Conservation (phyloP, 2,329 filamentous ascomycete species). For the Orbilia ellipsospora region DNA sequence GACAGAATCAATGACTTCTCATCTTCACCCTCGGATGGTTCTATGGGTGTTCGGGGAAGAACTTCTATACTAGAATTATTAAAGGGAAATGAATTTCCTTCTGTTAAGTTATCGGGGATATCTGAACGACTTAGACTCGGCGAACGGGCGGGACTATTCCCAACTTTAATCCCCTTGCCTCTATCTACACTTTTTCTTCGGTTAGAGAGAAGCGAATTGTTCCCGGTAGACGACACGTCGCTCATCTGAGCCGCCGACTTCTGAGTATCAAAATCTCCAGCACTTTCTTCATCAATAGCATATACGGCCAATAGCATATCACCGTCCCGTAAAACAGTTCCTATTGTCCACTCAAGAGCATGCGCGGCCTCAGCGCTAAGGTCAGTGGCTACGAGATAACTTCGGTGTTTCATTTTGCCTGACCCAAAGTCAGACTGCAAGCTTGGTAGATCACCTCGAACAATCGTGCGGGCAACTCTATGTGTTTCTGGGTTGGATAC, state of each 20-base stretch:
- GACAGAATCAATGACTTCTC: neutral
- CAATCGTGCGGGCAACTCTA: constrained; percentile 86
- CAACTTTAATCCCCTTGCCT: constrained; percentile 16
- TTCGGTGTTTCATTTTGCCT: constrained; percentile 80
- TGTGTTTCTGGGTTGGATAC: constrained; percentile 79
- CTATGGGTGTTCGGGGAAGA: constrained; percentile 23
- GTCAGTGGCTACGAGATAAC: constrained; percentile 96
- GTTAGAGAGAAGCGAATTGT: constrained; percentile 59
- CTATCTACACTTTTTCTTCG: constrained; percentile 52
- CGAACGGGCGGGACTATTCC: constrained; percentile 33
- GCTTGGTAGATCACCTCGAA: constrained; percentile 83
- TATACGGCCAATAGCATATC: constrained; percentile 94
- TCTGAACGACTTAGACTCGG: constrained; percentile 34
- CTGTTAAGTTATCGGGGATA: constrained; percentile 25
- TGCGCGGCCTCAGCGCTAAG: constrained; percentile 93
- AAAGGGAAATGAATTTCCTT: constrained; percentile 19
- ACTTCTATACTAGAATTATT: constrained; percentile 41
- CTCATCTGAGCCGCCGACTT: constrained; percentile 60
- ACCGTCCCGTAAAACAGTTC: constrained; percentile 90
- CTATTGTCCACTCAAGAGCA: constrained; percentile 96
- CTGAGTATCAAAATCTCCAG: constrained; percentile 61
- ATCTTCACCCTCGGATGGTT: constrained; percentile 54
- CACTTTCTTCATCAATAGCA: constrained; percentile 88
- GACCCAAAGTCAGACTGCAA: constrained; percentile 82
- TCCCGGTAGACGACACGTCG: constrained; percentile 75